Evolutionary conservation across 179 eudicot genomes (phyloP).

Genomic region (Patellifolia procumbens): DNA sequence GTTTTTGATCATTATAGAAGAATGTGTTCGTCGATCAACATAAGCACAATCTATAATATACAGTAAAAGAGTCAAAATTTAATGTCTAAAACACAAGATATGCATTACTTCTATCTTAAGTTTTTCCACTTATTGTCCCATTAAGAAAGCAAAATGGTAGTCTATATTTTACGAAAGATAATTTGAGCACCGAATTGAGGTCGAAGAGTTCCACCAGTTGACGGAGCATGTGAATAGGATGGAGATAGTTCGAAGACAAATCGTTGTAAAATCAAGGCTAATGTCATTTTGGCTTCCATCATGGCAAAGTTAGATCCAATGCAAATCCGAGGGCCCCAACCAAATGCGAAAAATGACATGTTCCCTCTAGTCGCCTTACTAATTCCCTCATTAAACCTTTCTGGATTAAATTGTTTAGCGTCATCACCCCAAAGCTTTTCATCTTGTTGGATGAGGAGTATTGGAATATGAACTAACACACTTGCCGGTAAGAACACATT

Average conservation of each 20-base stretch:
- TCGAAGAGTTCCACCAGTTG: slow-evolving; percentile 20
- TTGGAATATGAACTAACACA: slow-evolving; percentile 21
- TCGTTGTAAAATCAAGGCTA: slow-evolving; percentile 42
- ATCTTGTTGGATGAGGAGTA: slow-evolving; percentile 30
- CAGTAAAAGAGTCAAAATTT: too few species aligned
- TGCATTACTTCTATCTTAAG: too few species aligned
- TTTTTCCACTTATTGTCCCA: too few species aligned
- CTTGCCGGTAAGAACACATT: slow-evolving; percentile 29
- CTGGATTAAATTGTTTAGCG: slow-evolving; percentile 46
- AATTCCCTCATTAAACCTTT: slow-evolving; percentile 40
- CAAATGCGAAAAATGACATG: slow-evolving; percentile 35
- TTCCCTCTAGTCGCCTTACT: slow-evolving; percentile 32
- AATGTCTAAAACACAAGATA: too few species aligned
- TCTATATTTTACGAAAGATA: slow-evolving; percentile 23
- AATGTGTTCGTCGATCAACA: too few species aligned
- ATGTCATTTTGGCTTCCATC: slow-evolving; percentile 40
- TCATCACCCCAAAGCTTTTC: slow-evolving; percentile 46
- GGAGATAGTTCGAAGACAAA: slow-evolving; percentile 48
- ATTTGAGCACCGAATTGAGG: slow-evolving; percentile 52
- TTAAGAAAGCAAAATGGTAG: neutral
- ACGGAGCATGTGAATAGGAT: slow-evolving; percentile 48
- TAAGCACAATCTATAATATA: too few species aligned
- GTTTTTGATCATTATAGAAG: too few species aligned
- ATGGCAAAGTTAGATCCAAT: slow-evolving; percentile 43
- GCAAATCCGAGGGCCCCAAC: slow-evolving; percentile 48